Evolutionary conservation across 2,329 filamentous ascomycete species (phyloP), one percentile per base, ranked within the genome.

Genomic region (Hirsutella rhossiliensis): DNA sequence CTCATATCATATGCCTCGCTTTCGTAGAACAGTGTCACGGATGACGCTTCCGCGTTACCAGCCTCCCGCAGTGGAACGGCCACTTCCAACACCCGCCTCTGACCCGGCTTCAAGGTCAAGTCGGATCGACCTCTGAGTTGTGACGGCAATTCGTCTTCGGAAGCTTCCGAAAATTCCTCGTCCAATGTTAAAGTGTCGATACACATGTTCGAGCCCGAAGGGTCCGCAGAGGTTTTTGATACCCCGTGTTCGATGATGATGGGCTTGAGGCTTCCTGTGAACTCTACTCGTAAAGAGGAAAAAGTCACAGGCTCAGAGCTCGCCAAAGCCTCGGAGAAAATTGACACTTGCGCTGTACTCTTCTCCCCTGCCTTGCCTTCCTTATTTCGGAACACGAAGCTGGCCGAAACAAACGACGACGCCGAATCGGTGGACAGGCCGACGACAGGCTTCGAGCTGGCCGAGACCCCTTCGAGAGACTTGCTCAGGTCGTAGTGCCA

Each of bases 11-110:
- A 94, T 1, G 69, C 62, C 1, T 81, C 72, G 13, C 75, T 77
- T 27, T 76, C 68, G n/a, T 92, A 63, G 1, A 68, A 65, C 27
- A 94, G 64, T 1, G 69, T 75, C 11, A 83, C 75, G 2, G 77
- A 78, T 5, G 74, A 70, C 4, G 85, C 79, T 40, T 73, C 77
- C 1, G 83, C 80, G 45, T 86, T 76, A n/a, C 87, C 88, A 3
- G 88, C 78, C 62, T 96, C 89, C 46, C 87, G 79, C 15, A 95
- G 73, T 2, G 82, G 76, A 46, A 87, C 75, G 9, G 73, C 75
- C 53, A 95, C 72, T 52, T 84, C 78, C 48, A 85, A 82, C 1
- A 89, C 76, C 43, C 76, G 78, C 9, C 73, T 83, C 48, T 84
- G 75, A 1, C 79, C 80, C 13, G 87, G 76, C 11, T 64, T 61